Conservation (phyloP, 2,329 filamentous ascomycete genomes). For the Dryadomyces sulphureus region DNA sequence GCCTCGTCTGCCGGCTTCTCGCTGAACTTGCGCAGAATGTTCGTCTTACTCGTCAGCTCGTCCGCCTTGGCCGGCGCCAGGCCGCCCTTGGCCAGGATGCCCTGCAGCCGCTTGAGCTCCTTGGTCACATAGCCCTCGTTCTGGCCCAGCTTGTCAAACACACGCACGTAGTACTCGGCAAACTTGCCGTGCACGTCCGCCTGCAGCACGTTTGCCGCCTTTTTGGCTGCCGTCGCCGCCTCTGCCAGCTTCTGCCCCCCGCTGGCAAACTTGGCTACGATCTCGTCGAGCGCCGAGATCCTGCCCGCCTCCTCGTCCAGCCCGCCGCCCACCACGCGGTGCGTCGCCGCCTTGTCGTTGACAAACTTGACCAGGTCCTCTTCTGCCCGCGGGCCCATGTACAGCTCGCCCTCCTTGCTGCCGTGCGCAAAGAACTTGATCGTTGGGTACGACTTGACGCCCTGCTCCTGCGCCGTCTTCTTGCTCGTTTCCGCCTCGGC, state of each 20-base stretch:
- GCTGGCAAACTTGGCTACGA: slow-evolving; percentile 56
- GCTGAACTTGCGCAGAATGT: slow-evolving; percentile 71
- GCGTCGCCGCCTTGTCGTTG: slow-evolving; percentile 79
- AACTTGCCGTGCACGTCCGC: slow-evolving; percentile 55
- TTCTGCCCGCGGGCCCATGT: slow-evolving; percentile 65
- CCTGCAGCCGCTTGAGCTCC: slow-evolving; percentile 68
- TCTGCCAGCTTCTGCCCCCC: slow-evolving; percentile 47
- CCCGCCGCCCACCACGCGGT: slow-evolving; percentile 67
- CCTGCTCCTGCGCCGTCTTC: slow-evolving; percentile 58
- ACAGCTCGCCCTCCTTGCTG: slow-evolving; percentile 54
- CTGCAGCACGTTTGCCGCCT: slow-evolving; percentile 51
- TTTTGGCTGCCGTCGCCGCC: slow-evolving; percentile 56
- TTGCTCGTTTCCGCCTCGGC: slow-evolving; percentile 77
- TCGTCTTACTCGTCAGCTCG: slow-evolving; percentile 72
- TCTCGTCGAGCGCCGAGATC: slow-evolving; percentile 58
- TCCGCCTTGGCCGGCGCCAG: slow-evolving; percentile 76
- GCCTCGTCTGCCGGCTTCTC: slow-evolving; percentile 30
- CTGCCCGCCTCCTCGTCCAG: slow-evolving; percentile 71
- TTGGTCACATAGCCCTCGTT: slow-evolving; percentile 71
- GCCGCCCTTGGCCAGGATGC: slow-evolving; percentile 73
- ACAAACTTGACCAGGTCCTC: slow-evolving; percentile 63
- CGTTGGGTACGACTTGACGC: slow-evolving; percentile 78
- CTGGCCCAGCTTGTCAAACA: slow-evolving; percentile 69
- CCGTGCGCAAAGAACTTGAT: slow-evolving; percentile 96
- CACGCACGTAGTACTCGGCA: slow-evolving; percentile 85